Base-by-base conservation (phyloP, 805 yeast genomes). In the Torulaspora microellipsoides region DNA sequence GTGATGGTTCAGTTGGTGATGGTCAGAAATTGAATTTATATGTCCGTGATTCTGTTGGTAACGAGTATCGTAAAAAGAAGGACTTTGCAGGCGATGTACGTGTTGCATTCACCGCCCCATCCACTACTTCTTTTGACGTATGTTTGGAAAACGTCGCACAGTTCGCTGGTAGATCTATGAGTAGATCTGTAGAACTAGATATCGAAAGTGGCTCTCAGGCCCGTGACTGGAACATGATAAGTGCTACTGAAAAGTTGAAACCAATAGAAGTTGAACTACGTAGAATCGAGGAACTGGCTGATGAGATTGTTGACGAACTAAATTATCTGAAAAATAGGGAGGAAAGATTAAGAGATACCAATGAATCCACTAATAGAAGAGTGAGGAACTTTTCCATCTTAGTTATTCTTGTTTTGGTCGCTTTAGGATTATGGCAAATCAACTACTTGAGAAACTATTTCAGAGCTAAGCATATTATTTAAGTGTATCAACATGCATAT, bases 191-290 rank as follows among this genome's bases (percentile, higher is more conserved):
- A 55, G 96, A 89, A 60, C 72, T 93, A 58, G 97, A 90, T 52
- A 83, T 93, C 47, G 98, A 93, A 66, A 81, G 89, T 49, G 99
- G 99, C 34, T 86, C 97, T 40, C 86, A 89, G 58, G 99, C 98
- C 33, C 83, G 98, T 67, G 98, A 93, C 70, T 93, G 98, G 97
- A 88, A 89, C 62, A 87, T 89, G 17, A 73, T 90, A 50, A 96
- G 90, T 71, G 90, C 95, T 36, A 78, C 85, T 35, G 98, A 93
- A 67, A 87, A 88, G 64, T 80, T 93, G 65, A 86, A 85, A 68
- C 98, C 99, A 4, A 79, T 84, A 39, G 99, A 93, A 68, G 81
- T 90, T 44, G 95, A 87, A 58, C 75, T 93, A 64, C 83, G 93
- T 67, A 82, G 84, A 64, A 75, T 91, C 45, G 91, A 88, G 66